These are phyloP conservation scores for Magnusiomyces sp. DNA, from an alignment of 1,139 yeast species.

Conservation along the genomic window DNA sequence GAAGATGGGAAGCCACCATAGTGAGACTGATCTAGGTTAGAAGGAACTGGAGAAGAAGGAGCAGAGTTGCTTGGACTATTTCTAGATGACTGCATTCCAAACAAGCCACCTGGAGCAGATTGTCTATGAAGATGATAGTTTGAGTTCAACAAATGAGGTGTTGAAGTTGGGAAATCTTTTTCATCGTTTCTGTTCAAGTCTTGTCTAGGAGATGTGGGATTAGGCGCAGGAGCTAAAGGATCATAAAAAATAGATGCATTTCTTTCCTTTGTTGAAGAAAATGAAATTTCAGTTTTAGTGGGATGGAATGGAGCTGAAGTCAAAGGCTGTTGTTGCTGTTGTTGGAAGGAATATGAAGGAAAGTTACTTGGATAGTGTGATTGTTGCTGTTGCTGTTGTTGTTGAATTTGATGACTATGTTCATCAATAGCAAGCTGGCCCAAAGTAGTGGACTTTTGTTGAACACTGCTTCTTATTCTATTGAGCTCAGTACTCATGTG, in stretches of 20 bases:
- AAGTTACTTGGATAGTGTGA: slow-evolving; percentile 2
- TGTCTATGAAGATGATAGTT: slow-evolving; percentile 8
- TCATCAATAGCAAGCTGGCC: slow-evolving; percentile 11
- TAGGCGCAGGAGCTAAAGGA: slow-evolving; percentile 23
- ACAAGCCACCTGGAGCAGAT: slow-evolving; percentile 11
- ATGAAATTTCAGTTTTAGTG: slow-evolving; percentile 13
- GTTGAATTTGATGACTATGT: background rate
- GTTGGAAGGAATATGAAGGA: slow-evolving; percentile 8
- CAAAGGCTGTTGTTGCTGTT: slow-evolving; percentile 8
- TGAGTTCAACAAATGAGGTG: slow-evolving; percentile 4
- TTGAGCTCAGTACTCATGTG: slow-evolving; percentile 9
- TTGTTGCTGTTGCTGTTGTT: slow-evolving; percentile 4
- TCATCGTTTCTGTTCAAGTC: slow-evolving; percentile 8
- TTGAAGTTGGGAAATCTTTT: slow-evolving; percentile 7
- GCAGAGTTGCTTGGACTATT: slow-evolving; percentile 1
- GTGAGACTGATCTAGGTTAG: background rate
- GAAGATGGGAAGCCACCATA: background rate
- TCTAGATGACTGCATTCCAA: slow-evolving; percentile 4
- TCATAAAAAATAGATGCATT: slow-evolving; percentile 25
- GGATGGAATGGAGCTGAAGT: slow-evolving; percentile 1
- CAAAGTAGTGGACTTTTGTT: slow-evolving; percentile 12
- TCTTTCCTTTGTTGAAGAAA: slow-evolving; percentile 25
- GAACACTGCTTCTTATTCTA: slow-evolving; percentile 14
- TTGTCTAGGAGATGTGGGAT: slow-evolving; percentile 13
- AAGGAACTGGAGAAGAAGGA: background rate